These are phyloP conservation scores for Tausonia pullulans DNA, from an alignment of 1,284 basidiomycete species.

Conservation along the genomic window DNA sequence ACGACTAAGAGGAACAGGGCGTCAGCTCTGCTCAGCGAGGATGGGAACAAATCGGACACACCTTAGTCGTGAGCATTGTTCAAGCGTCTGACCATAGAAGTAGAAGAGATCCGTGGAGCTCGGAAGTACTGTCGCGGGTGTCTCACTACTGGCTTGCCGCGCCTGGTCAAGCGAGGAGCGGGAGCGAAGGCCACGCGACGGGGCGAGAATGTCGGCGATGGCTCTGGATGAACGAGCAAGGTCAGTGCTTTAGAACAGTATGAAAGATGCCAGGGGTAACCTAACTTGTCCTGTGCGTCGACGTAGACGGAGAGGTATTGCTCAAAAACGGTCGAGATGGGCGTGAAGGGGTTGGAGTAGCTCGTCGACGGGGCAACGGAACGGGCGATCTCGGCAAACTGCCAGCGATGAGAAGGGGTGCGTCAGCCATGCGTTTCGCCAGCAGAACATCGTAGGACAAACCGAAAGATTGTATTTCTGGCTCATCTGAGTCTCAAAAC, in stretches of 20 bases:
- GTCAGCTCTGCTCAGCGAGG: neutral
- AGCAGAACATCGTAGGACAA: constrained; percentile 25
- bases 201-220: constrained; percentile 45
- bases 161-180: constrained; percentile 27
- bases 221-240: constrained; percentile 25
- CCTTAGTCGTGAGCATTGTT: constrained; percentile 75
- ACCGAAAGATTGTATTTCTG: constrained; percentile 70
- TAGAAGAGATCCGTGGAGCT: constrained; percentile 96
- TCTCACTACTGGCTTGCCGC: constrained; percentile 29
- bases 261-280: constrained; percentile 10
- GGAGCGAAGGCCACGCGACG: constrained; percentile 60
- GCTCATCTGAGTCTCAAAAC: constrained; percentile 69
- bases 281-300: constrained; percentile 87
- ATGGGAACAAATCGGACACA: neutral
- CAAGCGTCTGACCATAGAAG: constrained; percentile 89
- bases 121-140: constrained; percentile 57
- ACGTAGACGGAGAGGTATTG: constrained; percentile 86
- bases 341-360: constrained; percentile 24
- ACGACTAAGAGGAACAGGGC: neutral
- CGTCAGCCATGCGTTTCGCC: neutral
- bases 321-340: constrained; percentile 80
- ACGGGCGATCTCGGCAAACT: constrained; percentile 18
- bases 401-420: neutral
- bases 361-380: constrained; percentile 32
- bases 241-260: constrained; percentile 7